These are phyloP conservation scores for Ramichloridium luteum DNA, from an alignment of 2,329 filamentous ascomycete species.

Conservation along the genomic window DNA sequence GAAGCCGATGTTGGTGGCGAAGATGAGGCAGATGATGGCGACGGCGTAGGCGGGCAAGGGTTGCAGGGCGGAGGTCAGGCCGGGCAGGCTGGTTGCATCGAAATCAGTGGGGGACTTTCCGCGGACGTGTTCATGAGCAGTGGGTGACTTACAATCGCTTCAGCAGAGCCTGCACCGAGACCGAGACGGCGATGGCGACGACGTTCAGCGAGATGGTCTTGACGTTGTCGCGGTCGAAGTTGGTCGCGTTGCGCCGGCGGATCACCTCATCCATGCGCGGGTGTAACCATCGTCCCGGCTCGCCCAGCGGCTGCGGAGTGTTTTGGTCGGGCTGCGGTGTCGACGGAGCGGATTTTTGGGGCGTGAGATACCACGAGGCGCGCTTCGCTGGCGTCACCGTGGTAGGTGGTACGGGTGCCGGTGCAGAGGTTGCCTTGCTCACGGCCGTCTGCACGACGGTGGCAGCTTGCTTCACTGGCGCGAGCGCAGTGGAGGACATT, in stretches of 20 bases:
- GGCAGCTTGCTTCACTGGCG: neutral
- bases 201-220: constrained; percentile 58
- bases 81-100: constrained; percentile 8
- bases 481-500: neutral
- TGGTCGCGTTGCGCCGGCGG: constrained; percentile 62
- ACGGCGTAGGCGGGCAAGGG: constrained; percentile 29
- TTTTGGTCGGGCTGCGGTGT: neutral
- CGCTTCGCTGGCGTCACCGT: neutral
- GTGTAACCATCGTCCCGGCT: constrained; percentile 58
- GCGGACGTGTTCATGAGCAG: too few relatives aligned
- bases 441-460: neutral
- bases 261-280: constrained; percentile 81
- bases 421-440: neutral
- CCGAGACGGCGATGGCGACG: constrained; percentile 39
- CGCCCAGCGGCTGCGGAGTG: neutral
- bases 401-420: neutral
- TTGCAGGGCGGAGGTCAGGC: constrained; percentile 4
- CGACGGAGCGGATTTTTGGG: neutral
- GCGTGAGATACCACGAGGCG: neutral
- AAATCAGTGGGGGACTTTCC: constrained; percentile 12
- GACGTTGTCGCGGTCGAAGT: constrained; percentile 68
- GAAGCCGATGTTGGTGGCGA: constrained; percentile 50
- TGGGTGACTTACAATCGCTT: too few relatives aligned
- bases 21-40: constrained; percentile 41
- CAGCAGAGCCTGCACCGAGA: too few relatives aligned